Base-by-base conservation (phyloP, 345 rosid genomes). In the Gossypium herbaceum region DNA sequence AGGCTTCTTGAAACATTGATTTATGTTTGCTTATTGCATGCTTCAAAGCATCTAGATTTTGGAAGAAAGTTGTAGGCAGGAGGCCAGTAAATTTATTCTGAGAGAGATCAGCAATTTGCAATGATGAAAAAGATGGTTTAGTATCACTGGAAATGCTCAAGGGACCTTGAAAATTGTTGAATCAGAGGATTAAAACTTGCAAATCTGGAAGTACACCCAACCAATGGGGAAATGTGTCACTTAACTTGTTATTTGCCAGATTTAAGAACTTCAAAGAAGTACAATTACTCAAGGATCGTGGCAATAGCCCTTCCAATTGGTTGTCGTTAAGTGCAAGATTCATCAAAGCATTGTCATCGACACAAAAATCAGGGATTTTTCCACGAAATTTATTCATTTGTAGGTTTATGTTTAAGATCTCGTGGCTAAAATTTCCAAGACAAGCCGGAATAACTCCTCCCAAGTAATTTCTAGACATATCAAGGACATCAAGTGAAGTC, bases 301-400 rank as follows among this genome's bases (percentile, higher is more conserved):
- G 82, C 10, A 54, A 7, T 45, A 3, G 4, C 11, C 79, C 77
- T 13, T 65, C 54, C 9, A 81, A 48, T 17, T 29, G 17, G 19
- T 79, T 79, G 11, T 48, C n/a, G 54, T 67, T 71, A 0, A 83
- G 2, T 13, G 60, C 71, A 12, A 79, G 70, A 75, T 59, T n/a
- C n/a, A 4, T 17, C 58, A 78, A 66, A 0, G 2, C 1, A 1
- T 9, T 27, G 0, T 44, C 62, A 2, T 51, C n/a, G 2, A 58
- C 45, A n/a, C 19, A 52, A 52, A 1, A 43, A 45, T 12, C 4
- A 0, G 76, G 68, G 22, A 71, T 57, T 10, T 13, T 11, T 9
- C 82, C 79, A 55, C 12, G 0, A 13, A 79, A 57, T 0, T 71
- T 41, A 52, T 79, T 79, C 25, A 4, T 71, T 17, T 20, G 34